A percentile compares a stretch with the other conserved stretches of the same genome.
Conservation (phyloP, 1,284 basidiomycete genomes). For the Microbotryomycetes sp. region DNA sequence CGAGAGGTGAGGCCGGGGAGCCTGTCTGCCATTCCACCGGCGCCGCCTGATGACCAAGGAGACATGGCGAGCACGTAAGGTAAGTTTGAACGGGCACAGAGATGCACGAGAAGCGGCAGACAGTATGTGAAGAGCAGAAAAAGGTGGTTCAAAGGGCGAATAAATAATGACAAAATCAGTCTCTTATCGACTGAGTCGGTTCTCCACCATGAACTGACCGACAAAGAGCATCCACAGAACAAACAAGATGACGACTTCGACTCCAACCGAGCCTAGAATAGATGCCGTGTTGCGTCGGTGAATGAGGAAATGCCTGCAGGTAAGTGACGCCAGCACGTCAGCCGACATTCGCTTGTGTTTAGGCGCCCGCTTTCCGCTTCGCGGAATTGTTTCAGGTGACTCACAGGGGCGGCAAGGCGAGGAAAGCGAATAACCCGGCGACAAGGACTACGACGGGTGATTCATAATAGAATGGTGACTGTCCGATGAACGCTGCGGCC, state of each 20-base stretch:
- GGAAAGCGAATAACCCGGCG: neutral
- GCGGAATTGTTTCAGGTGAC: too few relatives aligned
- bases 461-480: neutral
- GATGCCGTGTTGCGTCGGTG: neutral
- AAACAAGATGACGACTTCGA: neutral
- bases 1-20: neutral
- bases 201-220: neutral
- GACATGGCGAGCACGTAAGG: neutral
- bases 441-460: neutral
- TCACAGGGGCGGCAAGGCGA: neutral
- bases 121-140: neutral
- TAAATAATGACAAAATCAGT: neutral
- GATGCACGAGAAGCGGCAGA: neutral
- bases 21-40: slow-evolving; percentile 7
- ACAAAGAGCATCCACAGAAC: neutral
- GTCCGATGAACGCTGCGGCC: slow-evolving; percentile 13
- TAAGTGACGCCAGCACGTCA: too few relatives aligned
- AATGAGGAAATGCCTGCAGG: slow-evolving; percentile 7
- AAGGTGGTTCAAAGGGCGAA: neutral
- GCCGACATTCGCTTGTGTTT: too few relatives aligned
- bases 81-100: neutral
- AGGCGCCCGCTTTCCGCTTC: too few relatives aligned
- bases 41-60: neutral
- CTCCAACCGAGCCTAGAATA: neutral
- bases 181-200: neutral